Percentiles rank a stretch among this genome's conserved stretches.
Conservation (phyloP, 176 grass and related monocot genomes). For the Avena sativa region DNA sequence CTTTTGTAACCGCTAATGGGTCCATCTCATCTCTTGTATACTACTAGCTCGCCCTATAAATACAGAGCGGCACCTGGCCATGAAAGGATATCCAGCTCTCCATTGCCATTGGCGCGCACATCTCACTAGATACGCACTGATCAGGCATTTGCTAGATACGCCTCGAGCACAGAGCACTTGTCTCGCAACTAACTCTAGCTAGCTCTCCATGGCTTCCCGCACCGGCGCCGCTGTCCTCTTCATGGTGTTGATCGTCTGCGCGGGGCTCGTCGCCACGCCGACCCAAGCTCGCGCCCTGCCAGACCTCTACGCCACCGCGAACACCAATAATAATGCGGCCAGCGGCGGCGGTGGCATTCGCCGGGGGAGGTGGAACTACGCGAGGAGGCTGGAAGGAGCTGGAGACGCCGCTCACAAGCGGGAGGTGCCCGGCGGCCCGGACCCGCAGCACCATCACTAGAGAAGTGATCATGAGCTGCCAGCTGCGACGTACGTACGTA, state of each 20-base stretch:
- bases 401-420: slow-evolving; percentile 48
- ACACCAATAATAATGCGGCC: background rate
- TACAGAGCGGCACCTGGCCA: slow-evolving; percentile 38
- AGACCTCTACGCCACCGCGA: background rate
- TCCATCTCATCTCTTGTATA: background rate
- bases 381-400: slow-evolving; percentile 32
- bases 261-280: slow-evolving; percentile 29
- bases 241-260: slow-evolving; percentile 39
- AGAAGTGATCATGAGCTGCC: too few relatives aligned
- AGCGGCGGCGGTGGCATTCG: background rate
- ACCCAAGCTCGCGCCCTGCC: slow-evolving; percentile 27
- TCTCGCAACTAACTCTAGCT: background rate
- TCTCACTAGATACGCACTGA: background rate
- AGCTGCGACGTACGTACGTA: too few relatives aligned
- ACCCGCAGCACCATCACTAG: slow-evolving; percentile 78
- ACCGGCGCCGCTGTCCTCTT: slow-evolving; percentile 40
- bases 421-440: slow-evolving; percentile 72
- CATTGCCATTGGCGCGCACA: background rate
- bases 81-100: background rate
- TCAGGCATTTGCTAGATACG: background rate
- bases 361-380: slow-evolving; percentile 47
- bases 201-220: slow-evolving; percentile 41
- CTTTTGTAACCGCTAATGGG: slow-evolving; percentile 31
- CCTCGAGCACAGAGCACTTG: background rate
- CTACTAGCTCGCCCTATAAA: slow-evolving; percentile 25